Evolutionary conservation across 225 moss, liverwort and hornwort species (phyloP).

Genomic region (Takakia lepidozioides): DNA sequence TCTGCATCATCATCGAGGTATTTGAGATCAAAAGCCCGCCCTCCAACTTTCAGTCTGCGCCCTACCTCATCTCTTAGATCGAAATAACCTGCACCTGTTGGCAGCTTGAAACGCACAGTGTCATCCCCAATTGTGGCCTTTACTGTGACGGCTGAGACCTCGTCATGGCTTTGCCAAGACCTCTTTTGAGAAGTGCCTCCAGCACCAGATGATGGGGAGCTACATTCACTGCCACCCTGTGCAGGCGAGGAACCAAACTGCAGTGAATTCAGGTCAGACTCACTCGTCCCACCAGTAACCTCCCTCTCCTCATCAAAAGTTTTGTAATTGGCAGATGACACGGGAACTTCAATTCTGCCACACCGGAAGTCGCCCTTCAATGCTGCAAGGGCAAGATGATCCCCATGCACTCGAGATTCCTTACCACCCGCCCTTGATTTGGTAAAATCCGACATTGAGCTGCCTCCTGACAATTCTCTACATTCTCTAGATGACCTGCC

Average conservation of each 20-base stretch:
- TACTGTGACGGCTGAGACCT: constrained; percentile 29
- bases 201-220: constrained; percentile 71
- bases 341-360: constrained; percentile 19
- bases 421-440: constrained; percentile 17
- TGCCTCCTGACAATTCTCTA: constrained; percentile 15
- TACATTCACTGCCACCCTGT: constrained; percentile 63
- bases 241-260: constrained; percentile 73
- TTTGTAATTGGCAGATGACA: constrained; percentile 18
- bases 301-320: constrained; percentile 39
- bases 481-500: constrained; percentile 14
- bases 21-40: constrained; percentile 52
- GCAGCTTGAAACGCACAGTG: constrained; percentile 80
- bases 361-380: constrained; percentile 24
- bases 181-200: constrained; percentile 43
- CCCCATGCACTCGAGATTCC: constrained; percentile 51
- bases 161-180: constrained; percentile 19
- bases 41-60: constrained; percentile 52
- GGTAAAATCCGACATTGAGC: constrained; percentile 19
- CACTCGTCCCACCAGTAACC: constrained; percentile 28
- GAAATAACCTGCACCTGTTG: constrained; percentile 26
- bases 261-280: constrained; percentile 43
- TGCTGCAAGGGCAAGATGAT: constrained; percentile 45
- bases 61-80: constrained; percentile 72
- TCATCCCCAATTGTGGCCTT: constrained; percentile 73
- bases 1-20: constrained; percentile 91